Base-by-base conservation (phyloP, 2,329 filamentous ascomycete genomes). In the Paecilomyces dactylethromorphus region DNA sequence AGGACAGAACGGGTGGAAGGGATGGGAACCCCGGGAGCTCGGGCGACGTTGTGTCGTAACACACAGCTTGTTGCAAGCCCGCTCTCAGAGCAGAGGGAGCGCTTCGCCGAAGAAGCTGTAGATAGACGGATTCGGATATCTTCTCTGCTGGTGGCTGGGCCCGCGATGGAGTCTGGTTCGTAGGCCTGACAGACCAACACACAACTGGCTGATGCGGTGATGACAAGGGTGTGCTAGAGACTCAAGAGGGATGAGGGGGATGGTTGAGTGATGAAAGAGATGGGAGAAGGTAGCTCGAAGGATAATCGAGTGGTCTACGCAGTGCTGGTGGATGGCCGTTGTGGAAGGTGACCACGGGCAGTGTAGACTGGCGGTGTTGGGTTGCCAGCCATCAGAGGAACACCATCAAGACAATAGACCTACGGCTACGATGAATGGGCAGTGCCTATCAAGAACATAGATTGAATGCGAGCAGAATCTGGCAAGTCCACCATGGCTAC, bases 21-120 rank as follows among this genome's bases (percentile, higher is more conserved):
- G 65, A 65, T 66, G 65, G 66, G 63, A 65, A 66, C 64, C 61
- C 61, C 61, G 65, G 64, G 64, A 67, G 64, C 60, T 60, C 63
- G 65, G 64, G 62, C 64, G 67, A 68, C n/a, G 35, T n/a, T 39
- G 35, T 39, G 35, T 39, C 35, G 35, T n/a, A 39, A 39, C 35
- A 39, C 35, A 39, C 26, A 29, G 26, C 26, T 29, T 29, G 26
- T 29, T 7, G 26, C 26, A 29, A 29, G 26, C 26, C 26, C 24
- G 5, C 24, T n/a, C n/a, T n/a, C n/a, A n/a, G n/a, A n/a, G n/a
- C n/a, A n/a, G n/a, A n/a, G n/a, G n/a, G n/a, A n/a, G n/a, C n/a
- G n/a, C n/a, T 26, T 26, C 5, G 5, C 33, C 11, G 15, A n/a
- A n/a, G 12, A n/a, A n/a, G 11, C 33, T 18, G 13, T 39, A 6